Evolutionary conservation across 176 grass and related monocot genomes (phyloP).

Genomic region (Stipa capillata): DNA sequence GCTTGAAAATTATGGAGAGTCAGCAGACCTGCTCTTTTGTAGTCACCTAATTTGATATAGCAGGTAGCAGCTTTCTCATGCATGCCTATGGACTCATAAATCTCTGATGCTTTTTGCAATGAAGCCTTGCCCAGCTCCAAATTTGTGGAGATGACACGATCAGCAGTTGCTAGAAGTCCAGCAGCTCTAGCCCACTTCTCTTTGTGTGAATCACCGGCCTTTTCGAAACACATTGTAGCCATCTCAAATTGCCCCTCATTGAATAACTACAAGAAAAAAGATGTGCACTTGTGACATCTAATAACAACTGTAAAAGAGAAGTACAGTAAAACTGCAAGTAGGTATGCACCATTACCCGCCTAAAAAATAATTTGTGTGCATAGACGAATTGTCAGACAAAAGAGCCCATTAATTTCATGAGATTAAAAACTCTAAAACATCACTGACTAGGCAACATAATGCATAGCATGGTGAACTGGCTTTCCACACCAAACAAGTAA

Average conservation of each 20-base stretch:
- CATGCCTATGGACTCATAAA: slow-evolving; percentile 66
- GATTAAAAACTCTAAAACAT: neutral
- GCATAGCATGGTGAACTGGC: neutral
- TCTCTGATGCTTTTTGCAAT: slow-evolving; percentile 57
- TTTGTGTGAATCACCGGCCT: slow-evolving; percentile 59
- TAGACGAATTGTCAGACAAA: neutral
- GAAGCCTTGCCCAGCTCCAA: slow-evolving; percentile 30
- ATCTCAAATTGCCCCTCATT: slow-evolving; percentile 81
- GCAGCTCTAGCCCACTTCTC: slow-evolving; percentile 74
- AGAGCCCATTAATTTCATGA: neutral
- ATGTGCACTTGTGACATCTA: neutral
- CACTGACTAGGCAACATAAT: neutral
- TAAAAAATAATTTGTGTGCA: neutral
- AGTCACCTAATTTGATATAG: slow-evolving; percentile 73
- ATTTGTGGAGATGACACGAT: slow-evolving; percentile 45
- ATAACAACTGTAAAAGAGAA: neutral
- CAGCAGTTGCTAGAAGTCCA: slow-evolving; percentile 56
- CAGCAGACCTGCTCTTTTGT: slow-evolving; percentile 57
- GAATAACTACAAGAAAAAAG: slow-evolving; percentile 46
- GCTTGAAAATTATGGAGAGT: neutral
- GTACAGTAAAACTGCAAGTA: neutral
- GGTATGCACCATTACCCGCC: neutral
- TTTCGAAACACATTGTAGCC: slow-evolving; percentile 82
- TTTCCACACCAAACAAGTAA: slow-evolving; percentile 1
- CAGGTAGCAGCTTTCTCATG: slow-evolving; percentile 67